A percentile compares a stretch with the other conserved stretches of the same genome.
Conservation (phyloP, 768 basidiomycete genomes). For the Boletus sensibilis region DNA sequence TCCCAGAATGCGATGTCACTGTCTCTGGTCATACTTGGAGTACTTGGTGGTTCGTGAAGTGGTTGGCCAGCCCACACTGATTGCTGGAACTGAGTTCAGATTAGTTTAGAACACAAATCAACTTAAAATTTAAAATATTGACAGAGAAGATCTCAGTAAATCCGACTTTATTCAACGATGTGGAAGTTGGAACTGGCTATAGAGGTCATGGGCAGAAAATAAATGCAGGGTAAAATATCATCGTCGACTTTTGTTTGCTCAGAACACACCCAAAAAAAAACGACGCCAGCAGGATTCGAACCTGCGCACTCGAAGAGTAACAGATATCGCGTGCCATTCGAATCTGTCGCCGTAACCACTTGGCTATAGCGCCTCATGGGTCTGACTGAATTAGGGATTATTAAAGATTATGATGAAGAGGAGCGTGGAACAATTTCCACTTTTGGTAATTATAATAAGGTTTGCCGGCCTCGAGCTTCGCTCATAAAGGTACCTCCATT, state of each 20-base stretch:
- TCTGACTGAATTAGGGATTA: too few relatives aligned
- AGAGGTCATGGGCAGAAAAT: background rate
- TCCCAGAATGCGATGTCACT: constrained; percentile 3
- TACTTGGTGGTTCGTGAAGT: background rate
- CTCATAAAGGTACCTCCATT: background rate
- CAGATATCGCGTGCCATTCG: constrained; percentile 41
- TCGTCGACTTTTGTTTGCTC: background rate
- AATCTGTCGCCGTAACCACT: constrained; percentile 80
- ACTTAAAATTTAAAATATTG: background rate
- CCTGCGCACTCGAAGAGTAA: constrained; percentile 42
- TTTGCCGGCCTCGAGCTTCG: background rate
- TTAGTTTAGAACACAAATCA: background rate
- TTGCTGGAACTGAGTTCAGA: background rate
- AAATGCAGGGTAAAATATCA: background rate
- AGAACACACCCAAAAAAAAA: constrained; percentile 4
- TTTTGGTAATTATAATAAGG: constrained; percentile 1
- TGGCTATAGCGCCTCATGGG: constrained; percentile 54
- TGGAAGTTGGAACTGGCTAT: too few relatives aligned
- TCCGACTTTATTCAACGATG: too few relatives aligned
- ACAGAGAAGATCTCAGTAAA: background rate
- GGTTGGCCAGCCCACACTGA: background rate
- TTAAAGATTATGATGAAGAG: background rate
- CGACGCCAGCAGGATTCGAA: constrained; percentile 45
- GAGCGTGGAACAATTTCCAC: background rate
- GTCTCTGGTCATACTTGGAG: constrained; percentile 7